Evolutionary conservation across 2,329 filamentous ascomycete species (phyloP).

Genomic region (Aspergillus sp.): DNA sequence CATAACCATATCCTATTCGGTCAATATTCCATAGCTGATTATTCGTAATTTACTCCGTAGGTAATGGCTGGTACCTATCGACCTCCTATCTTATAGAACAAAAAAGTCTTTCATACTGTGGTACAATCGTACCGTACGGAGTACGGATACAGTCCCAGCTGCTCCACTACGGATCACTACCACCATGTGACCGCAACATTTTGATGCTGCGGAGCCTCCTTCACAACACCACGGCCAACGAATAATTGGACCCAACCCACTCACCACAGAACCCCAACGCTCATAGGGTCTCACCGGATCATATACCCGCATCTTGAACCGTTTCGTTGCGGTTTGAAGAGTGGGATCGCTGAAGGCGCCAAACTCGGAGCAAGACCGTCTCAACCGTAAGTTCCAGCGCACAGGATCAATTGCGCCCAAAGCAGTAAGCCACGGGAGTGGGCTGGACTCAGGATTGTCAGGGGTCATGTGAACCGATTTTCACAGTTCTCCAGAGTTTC

Average conservation of each 20-base stretch:
- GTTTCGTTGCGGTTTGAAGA: background rate
- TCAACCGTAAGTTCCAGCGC: background rate
- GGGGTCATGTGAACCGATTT: conserved; percentile 4
- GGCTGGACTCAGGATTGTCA: conserved; percentile 2
- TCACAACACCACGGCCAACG: background rate
- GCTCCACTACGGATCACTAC: background rate
- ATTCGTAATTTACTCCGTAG: background rate
- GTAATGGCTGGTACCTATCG: background rate
- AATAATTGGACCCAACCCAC: background rate
- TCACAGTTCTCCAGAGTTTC: conserved; percentile 1
- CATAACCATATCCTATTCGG: background rate
- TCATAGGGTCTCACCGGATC: background rate
- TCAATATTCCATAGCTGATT: background rate
- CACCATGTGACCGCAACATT: conserved; percentile 6
- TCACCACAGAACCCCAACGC: background rate
- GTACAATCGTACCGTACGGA: too few relatives aligned
- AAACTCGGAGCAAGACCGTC: conserved; percentile 1
- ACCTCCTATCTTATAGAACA: background rate
- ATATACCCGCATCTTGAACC: background rate
- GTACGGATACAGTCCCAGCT: background rate
- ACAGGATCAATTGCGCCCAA: background rate
- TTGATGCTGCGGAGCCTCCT: background rate
- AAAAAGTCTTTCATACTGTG: background rate
- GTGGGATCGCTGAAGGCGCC: background rate
- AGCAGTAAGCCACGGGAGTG: background rate